phyloP scores from a whole-genome alignment of 83 land plant species.

The Thuja plicata region DNA sequence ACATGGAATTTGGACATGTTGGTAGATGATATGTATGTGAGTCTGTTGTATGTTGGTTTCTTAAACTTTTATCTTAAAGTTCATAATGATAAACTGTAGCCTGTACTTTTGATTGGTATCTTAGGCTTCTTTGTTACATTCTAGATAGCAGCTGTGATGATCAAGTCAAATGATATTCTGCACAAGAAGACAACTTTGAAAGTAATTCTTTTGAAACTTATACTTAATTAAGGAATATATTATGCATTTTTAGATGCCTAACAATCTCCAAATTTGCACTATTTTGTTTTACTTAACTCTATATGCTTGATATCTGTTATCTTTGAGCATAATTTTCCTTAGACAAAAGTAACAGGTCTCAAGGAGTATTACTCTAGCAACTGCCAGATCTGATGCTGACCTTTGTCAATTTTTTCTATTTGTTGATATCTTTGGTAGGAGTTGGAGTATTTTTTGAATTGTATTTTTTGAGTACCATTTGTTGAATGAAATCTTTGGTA shows the following conservation, averaged over 20 bases:
- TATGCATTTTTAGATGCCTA: background rate
- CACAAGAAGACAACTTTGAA: constrained; percentile 90
- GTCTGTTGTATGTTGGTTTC: background rate
- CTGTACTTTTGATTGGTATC: constrained; percentile 8
- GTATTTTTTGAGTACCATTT: background rate
- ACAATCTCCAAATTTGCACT: background rate
- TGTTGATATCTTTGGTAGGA: background rate
- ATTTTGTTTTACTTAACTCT: background rate
- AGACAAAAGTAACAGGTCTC: background rate
- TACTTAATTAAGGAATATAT: background rate
- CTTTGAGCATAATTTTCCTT: background rate
- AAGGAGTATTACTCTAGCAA: background rate
- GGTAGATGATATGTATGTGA: background rate
- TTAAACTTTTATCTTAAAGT: background rate
- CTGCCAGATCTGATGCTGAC: background rate
- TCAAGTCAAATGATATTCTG: constrained; percentile 90
- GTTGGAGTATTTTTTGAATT: background rate
- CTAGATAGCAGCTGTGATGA: constrained; percentile 87
- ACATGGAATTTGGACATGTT: background rate
- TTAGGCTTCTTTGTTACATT: constrained; percentile 86
- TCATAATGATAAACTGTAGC: background rate
- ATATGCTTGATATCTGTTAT: background rate
- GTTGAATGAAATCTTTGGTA: background rate
- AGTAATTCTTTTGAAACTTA: constrained; percentile 31
- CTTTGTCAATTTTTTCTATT: background rate